Evolutionary conservation across 495 filamentous ascomycete genomes (phyloP), one percentile per base, ranked within the genome.

Genomic region (Chlorociboria aeruginascens): DNA sequence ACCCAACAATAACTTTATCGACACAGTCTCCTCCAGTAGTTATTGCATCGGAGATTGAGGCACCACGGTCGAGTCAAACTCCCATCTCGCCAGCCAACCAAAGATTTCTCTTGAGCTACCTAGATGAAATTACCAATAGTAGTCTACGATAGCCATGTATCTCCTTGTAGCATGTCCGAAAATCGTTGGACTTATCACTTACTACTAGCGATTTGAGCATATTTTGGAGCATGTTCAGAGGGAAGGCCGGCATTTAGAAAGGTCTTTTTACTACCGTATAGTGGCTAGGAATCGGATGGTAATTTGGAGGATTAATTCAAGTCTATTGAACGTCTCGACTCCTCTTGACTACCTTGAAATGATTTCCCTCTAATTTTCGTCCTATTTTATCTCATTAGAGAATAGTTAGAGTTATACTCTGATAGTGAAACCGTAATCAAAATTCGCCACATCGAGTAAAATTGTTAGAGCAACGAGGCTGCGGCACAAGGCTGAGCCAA

Each of bases 21-120:
- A 16, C 67, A 49, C 53, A 56, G 50, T 49, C 57, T 31, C 36
- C 63, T 33, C 38, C 58, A 8, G 42, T 51, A 37, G 53, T 55
- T 43, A 42, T 51, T 38, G 57, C 48, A 32, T 56, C 54, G 42
- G 64, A 47, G 38, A 52, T 60, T 11, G 55, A 57, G 16, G 59
- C 63, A 0, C 67, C 71, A 29, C 62, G 66, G 32, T 70, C 69
- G 12, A 70, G 65, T 32, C 66, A 68, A 38, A 66, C 69, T 32
- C 67, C 80, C 17, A 74, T 80, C n/a, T 82, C 78, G 3, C 74
- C 79, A 1, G 78, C 72, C 8, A 78, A 93, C 54, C 80, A 82
- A 56, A 76, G 73, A n/a, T 93, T 93, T 54, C 66, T 93, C 55
- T 65, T 92, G 42, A 82, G 78, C 8, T 93, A 87, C 63, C 63